These are phyloP conservation scores for Fusarium drepaniforme DNA, from an alignment of 2,329 filamentous ascomycete genomes.

Conservation along the genomic window DNA sequence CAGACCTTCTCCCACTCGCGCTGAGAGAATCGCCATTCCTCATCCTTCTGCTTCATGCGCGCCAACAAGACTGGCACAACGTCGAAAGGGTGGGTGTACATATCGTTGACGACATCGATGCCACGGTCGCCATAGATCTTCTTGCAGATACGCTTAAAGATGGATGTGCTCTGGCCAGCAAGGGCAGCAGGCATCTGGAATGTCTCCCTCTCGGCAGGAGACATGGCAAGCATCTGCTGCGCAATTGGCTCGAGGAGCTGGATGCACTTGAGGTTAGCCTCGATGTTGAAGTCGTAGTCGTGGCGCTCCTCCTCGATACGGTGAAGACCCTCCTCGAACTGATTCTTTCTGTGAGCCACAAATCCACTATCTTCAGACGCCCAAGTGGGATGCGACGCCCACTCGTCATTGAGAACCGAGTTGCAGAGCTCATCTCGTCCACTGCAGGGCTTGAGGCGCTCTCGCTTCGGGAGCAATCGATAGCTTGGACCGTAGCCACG, in stretches of 20 bases:
- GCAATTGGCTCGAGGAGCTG: constrained; percentile 95
- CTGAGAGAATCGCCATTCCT: constrained; percentile 97
- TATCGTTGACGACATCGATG: constrained; percentile 85
- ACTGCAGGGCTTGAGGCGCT: constrained; percentile 91
- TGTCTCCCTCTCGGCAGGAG: constrained; percentile 74
- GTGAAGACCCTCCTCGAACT: constrained; percentile 93
- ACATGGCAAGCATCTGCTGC: constrained; percentile 87
- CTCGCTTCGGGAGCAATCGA: constrained; percentile 88
- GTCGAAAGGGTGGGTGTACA: constrained; percentile 85
- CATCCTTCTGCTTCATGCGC: constrained; percentile 93
- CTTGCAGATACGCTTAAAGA: constrained; percentile 97
- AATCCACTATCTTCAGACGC: constrained; percentile 98
- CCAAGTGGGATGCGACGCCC: constrained; percentile 99
- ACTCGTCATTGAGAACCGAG: constrained; percentile 94
- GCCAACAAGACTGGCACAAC: constrained; percentile 91
- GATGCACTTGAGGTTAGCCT: constrained; percentile 93
- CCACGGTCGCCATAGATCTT: constrained; percentile 96
- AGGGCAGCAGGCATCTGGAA: constrained; percentile 88
- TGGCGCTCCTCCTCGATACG: constrained; percentile 98
- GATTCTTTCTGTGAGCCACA: constrained; percentile 96
- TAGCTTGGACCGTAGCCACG: constrained; percentile 97
- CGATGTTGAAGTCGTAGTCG: constrained; percentile 98
- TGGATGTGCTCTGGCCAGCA: constrained; percentile 93
- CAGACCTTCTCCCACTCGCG: constrained; percentile 99
- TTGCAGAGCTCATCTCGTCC: constrained; percentile 96